Evolutionary conservation across 169 alveolate genomes (phyloP), one percentile per base, ranked within the genome.

Genomic region (Babesia sp.): DNA sequence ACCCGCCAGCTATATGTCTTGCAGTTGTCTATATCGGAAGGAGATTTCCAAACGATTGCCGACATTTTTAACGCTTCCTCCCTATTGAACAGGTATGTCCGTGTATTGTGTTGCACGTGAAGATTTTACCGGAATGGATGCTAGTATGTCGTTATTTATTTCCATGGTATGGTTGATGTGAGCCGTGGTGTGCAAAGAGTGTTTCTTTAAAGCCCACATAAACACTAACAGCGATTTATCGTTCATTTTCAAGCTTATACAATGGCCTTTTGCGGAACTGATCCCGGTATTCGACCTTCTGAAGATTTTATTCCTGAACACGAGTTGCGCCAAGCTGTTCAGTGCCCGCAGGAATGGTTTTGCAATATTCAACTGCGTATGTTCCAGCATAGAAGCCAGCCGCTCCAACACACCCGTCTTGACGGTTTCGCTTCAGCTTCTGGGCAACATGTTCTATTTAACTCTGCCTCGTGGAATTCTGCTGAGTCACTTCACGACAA

Each of bases 281-380:
- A 20, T 77, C 16, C 86, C 86, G 36, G 81, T 77, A 11, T 77
- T 77, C 42, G 86, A 77, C 56, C 48, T 77, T 31, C 22, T 77
- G 57, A 77, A 77, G 86, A 74, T 68, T 18, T 44, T 67, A 7
- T 22, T 28, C 18, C 1, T 53, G 41, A 14, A 56, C 24, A 3
- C 63, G 11, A 11, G n/a, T n/a, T 61, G 71, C 11, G 45, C 22
- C 1, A 36, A 42, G n/a, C 41, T 77, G 50, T 69, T 67, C 58
- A 68, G 50, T 16, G 64, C 51, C 11, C 58, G 86, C 45, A 77
- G 34, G 53, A 22, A 33, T 18, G 86, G 86, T 20, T 67, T 41
- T 14, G 20, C 8, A 33, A 41, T 54, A 41, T 24, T 26, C 58
- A 28, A 50, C 18, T 53, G 44, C 28, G 41, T 53, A 22, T 37